phyloP scores from a whole-genome alignment of 1,284 basidiomycete species.

The Trichosporon sp. region DNA sequence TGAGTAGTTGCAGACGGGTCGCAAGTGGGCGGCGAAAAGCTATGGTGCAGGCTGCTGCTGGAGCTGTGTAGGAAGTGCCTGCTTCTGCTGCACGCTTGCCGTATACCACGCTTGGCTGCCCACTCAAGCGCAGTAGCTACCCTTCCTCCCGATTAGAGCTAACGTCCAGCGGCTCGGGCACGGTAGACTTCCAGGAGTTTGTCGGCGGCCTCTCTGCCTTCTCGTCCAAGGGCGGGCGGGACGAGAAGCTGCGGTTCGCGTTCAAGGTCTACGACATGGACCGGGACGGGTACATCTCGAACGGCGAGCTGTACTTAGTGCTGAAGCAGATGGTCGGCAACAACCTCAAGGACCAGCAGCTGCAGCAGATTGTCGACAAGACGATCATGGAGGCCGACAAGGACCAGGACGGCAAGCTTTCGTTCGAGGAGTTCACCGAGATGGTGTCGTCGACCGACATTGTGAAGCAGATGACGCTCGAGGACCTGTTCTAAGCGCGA shows the following conservation, averaged over 20 bases:
- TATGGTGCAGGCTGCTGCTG: neutral
- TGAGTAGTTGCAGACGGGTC: too few species aligned
- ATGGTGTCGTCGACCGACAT: constrained; percentile 91
- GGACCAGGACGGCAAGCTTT: constrained; percentile 92
- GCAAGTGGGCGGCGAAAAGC: too few species aligned
- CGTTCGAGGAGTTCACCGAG: constrained; percentile 91
- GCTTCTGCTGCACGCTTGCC: too few species aligned
- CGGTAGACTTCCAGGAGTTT: constrained; percentile 99
- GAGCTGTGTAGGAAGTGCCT: neutral
- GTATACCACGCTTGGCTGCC: too few species aligned
- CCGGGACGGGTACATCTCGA: constrained; percentile 95
- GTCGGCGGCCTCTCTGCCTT: constrained; percentile 96
- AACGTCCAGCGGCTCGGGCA: constrained; percentile 76
- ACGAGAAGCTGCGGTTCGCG: constrained; percentile 94
- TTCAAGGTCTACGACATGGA: constrained; percentile 99
- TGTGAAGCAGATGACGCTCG: constrained; percentile 84
- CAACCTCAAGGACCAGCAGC: constrained; percentile 97
- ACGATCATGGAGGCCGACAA: constrained; percentile 99
- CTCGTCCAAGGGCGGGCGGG: constrained; percentile 87
- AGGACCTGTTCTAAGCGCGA: constrained; percentile 68
- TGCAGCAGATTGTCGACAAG: constrained; percentile 99
- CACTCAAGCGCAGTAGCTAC: neutral
- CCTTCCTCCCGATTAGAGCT: neutral
- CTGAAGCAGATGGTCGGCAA: constrained; percentile 99
- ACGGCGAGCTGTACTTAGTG: constrained; percentile 95